Percentiles rank a stretch among this genome's conserved stretches.
Evolutionary conservation across 345 rosid species (phyloP).

Genomic region (Gossypium australe): DNA sequence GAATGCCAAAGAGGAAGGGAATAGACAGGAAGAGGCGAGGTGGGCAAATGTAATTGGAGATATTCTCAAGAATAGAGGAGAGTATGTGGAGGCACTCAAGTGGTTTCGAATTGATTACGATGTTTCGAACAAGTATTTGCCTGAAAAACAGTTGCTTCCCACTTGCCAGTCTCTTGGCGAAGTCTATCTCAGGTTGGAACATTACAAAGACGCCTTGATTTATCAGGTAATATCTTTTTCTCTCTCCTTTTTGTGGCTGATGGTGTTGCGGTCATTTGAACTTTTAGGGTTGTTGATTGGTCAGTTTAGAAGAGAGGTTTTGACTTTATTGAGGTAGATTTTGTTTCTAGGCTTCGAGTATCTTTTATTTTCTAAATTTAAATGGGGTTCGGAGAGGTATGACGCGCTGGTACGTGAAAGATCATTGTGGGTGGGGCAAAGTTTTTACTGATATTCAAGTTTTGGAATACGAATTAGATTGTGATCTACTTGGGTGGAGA

Average conservation of each 20-base stretch:
- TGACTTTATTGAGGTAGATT: background rate
- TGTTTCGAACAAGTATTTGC: slow-evolving; percentile 51
- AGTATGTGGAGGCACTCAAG: slow-evolving; percentile 79
- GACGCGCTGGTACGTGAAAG: background rate
- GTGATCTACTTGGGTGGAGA: background rate
- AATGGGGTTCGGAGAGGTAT: background rate
- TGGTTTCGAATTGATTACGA: slow-evolving; percentile 86
- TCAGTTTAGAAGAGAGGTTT: background rate
- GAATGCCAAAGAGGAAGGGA: slow-evolving; percentile 61
- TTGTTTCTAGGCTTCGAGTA: background rate
- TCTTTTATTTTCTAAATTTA: background rate
- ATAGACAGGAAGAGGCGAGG: slow-evolving; percentile 80
- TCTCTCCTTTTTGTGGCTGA: background rate
- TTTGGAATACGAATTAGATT: background rate
- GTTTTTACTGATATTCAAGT: background rate
- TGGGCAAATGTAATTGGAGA: slow-evolving; percentile 91
- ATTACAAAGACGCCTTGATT: slow-evolving; percentile 59
- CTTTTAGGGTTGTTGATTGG: background rate
- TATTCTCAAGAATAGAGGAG: slow-evolving; percentile 71
- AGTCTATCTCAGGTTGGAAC: slow-evolving; percentile 59
- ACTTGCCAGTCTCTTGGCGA: slow-evolving; percentile 94
- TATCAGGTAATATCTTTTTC: slow-evolving; percentile 50
- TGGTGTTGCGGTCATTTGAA: background rate
- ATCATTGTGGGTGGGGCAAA: background rate
- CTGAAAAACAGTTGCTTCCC: slow-evolving; percentile 69